Conservation (phyloP, 2,329 filamentous ascomycete genomes). For the Microdochium nivale region DNA sequence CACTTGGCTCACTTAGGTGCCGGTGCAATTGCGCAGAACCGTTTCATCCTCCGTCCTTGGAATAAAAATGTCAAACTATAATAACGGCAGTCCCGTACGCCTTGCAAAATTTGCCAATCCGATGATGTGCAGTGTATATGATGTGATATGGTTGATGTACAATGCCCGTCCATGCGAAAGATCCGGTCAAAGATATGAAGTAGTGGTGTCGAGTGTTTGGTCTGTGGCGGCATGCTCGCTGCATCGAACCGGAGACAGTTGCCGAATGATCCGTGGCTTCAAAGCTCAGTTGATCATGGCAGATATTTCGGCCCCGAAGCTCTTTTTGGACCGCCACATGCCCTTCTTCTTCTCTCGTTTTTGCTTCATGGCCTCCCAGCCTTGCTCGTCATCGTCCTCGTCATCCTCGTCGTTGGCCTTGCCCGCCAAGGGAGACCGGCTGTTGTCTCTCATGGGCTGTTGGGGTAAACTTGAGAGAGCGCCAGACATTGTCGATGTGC, state of each 20-base stretch:
- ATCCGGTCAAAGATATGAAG: background rate
- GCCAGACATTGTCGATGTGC: constrained; percentile 34
- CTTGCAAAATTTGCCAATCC: background rate
- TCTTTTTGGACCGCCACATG: constrained; percentile 57
- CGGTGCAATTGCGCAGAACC: too few species aligned
- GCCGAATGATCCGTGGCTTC: constrained; percentile 2
- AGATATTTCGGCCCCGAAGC: constrained; percentile 36
- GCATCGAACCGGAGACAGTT: background rate
- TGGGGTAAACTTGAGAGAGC: constrained; percentile 26
- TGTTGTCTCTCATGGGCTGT: constrained; percentile 17
- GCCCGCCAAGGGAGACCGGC: constrained; percentile 21
- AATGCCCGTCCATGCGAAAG: background rate
- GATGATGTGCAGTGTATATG: background rate
- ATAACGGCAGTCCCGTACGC: background rate
- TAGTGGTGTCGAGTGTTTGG: background rate
- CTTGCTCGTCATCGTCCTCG: constrained; percentile 58
- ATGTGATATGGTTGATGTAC: background rate
- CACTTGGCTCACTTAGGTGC: too few species aligned
- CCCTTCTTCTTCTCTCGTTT: constrained; percentile 61
- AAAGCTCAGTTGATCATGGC: constrained; percentile 32
- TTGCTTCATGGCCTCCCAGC: constrained; percentile 62
- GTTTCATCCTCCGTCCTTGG: too few species aligned
- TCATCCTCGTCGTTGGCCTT: constrained; percentile 33
- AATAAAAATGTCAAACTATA: background rate
- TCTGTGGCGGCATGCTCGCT: background rate